A percentile compares a stretch with the other conserved stretches of the same genome.
phyloP scores from a whole-genome alignment of 441 rosid species.

The Adansonia rubrostipa region DNA sequence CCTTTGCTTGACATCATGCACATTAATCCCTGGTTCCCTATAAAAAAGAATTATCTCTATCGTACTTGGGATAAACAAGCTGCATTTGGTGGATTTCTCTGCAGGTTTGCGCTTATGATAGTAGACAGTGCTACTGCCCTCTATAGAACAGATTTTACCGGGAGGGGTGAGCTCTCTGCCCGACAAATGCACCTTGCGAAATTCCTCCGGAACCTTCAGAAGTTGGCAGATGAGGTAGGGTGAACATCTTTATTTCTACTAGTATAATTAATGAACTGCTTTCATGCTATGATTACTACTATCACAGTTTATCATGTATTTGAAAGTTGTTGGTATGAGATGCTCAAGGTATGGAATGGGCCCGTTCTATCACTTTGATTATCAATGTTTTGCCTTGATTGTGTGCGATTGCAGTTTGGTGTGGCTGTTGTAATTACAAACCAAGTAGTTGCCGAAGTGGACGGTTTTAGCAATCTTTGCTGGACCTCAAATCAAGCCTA shows the following conservation, averaged over 20 bases:
- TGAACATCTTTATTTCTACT: conserved; percentile 6
- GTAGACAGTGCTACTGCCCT: conserved; percentile 96
- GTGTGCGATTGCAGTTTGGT: conserved; percentile 61
- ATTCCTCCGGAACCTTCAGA: conserved; percentile 92
- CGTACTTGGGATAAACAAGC: not conserved
- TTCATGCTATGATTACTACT: not conserved
- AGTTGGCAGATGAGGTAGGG: conserved; percentile 89
- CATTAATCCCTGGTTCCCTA: not conserved
- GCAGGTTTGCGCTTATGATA: conserved; percentile 93
- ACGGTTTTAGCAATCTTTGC: conserved; percentile 92
- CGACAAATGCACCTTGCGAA: conserved; percentile 98
- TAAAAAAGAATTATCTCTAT: not conserved
- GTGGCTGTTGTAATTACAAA: conserved; percentile 93
- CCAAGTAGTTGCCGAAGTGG: conserved; percentile 98
- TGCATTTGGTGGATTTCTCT: conserved; percentile 27
- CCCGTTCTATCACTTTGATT: not conserved
- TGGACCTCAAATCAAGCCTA: conserved; percentile 97
- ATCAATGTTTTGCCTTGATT: not conserved
- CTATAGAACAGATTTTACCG: conserved; percentile 91
- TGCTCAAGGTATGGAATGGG: not conserved
- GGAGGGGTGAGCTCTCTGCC: conserved; percentile 94
- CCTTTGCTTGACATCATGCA: conserved; percentile 12
- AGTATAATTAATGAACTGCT: not conserved
- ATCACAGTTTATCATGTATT: not conserved
- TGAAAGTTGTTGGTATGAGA: not conserved